Evolutionary conservation across 177 flowering plant genomes (phyloP).

Genomic region (Tripterygium wilfordii): DNA sequence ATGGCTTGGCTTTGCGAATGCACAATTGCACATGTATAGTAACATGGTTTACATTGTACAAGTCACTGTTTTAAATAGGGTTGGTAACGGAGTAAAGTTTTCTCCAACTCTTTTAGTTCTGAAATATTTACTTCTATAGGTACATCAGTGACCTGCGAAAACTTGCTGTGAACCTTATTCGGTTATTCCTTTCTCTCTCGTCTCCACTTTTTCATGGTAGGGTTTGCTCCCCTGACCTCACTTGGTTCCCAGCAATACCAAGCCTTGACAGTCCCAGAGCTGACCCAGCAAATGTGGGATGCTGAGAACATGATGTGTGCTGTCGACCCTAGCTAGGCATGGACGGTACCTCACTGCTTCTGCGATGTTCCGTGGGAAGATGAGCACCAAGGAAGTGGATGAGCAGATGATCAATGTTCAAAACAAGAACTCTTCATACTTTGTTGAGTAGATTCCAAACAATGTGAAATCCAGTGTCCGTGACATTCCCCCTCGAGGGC

Average conservation of each 20-base stretch:
- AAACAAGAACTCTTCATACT: slow-evolving; percentile 54
- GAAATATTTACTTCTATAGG: too few species aligned
- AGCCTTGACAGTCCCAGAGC: slow-evolving; percentile 56
- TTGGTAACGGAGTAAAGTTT: too few species aligned
- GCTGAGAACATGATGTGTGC: too few species aligned
- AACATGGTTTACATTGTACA: too few species aligned
- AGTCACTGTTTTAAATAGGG: too few species aligned
- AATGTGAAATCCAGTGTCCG: slow-evolving; percentile 51
- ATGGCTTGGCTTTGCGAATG: too few species aligned
- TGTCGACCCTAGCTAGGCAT: slow-evolving; percentile 65
- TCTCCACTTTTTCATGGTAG: slow-evolving; percentile 57
- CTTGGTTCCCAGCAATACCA: slow-evolving; percentile 64
- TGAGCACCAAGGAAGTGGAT: too few species aligned
- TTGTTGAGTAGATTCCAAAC: slow-evolving; percentile 47
- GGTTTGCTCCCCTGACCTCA: slow-evolving; percentile 60
- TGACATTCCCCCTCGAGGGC: slow-evolving; percentile 46
- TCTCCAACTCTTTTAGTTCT: too few species aligned
- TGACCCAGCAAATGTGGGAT: slow-evolving; percentile 67
- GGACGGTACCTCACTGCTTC: slow-evolving; percentile 66
- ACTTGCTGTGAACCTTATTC: slow-evolving; percentile 56
- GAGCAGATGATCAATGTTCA: slow-evolving; percentile 52
- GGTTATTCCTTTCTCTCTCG: slow-evolving; percentile 68
- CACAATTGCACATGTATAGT: too few species aligned
- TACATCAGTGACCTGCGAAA: slow-evolving; percentile 41
- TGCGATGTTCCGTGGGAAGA: slow-evolving; percentile 68